Base-by-base conservation (phyloP, 306 rosid genomes). In the Cicer judaicum region DNA sequence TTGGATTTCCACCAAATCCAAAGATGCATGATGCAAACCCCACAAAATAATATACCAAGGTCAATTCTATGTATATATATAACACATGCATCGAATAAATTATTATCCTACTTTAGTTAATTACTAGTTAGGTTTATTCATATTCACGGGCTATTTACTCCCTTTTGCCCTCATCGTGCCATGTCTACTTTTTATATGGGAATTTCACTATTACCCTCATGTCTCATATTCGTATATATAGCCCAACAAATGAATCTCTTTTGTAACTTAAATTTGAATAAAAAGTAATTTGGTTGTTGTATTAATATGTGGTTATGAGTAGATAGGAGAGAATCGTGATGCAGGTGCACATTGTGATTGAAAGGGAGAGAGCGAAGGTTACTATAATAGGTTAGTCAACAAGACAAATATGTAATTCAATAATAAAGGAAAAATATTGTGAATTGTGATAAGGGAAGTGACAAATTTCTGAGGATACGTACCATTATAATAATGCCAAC, bases 1-100 rank as follows among this genome's bases (percentile, higher is more conserved):
- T 70, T 85, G 89, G 92, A 88, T 75, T 84, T 84, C 89, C 89
- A 86, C 87, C 77, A 71, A 61, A 34, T 60, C 74, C 49, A 59
- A 59, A 47, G 63, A 43, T 77, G 60, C 41, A 69, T 72, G 74
- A 70, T 65, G 56, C 14, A 40, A 70, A 18, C 83, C 88, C 86
- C 87, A 80, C 84, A 70, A 56, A 11, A 13, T 8, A 7, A 39
- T 7, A 66, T 65, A 66, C 7, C 19, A 70, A 64, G 71, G 81
- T 79, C 85, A 80, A 48, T 64, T 47, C 81, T 57, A 70, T 18
- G 19, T 18, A 18, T 18, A 18, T 18, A 18, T 63, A 64, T 36
- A 5, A 70, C 67, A 29, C 36, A 29, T 29, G 36, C 36, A 63
- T 49, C 40, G 55, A 64, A 68, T 50, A 39, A 75, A 62, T 62